These are phyloP conservation scores for Rhytidhysteron rufulum DNA, from an alignment of 2,329 filamentous ascomycete genomes.

Conservation along the genomic window DNA sequence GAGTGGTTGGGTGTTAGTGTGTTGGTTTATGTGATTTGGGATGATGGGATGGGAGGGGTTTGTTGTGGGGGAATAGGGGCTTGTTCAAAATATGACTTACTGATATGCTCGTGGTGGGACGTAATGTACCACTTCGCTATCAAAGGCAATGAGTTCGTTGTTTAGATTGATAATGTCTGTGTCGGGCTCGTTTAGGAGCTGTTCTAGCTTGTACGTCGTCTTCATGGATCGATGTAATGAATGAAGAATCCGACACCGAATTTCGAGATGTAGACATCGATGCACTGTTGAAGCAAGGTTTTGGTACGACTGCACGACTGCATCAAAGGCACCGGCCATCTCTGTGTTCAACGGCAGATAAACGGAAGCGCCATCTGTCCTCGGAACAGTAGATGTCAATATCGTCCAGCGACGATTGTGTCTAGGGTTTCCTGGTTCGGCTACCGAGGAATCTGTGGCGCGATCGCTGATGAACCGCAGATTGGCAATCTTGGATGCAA, in stretches of 20 bases:
- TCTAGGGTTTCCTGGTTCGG: slow-evolving; percentile 37
- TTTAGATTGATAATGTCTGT: slow-evolving; percentile 80
- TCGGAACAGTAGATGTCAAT: slow-evolving; percentile 49
- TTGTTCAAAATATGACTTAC: too few relatives aligned
- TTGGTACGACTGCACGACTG: slow-evolving; percentile 77
- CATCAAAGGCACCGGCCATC: slow-evolving; percentile 83
- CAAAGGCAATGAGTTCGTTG: slow-evolving; percentile 77
- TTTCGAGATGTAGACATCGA: slow-evolving; percentile 82
- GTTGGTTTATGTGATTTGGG: neutral
- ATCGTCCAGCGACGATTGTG: slow-evolving; percentile 81
- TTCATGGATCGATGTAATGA: slow-evolving; percentile 61
- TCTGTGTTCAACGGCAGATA: slow-evolving; percentile 86
- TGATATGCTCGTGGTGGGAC: slow-evolving; percentile 63
- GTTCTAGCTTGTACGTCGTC: slow-evolving; percentile 54
- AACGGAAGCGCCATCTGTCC: slow-evolving; percentile 61
- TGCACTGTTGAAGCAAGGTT: slow-evolving; percentile 75
- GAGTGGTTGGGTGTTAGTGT: slow-evolving; percentile 15
- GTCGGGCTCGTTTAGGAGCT: slow-evolving; percentile 73
- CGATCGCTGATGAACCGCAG: slow-evolving; percentile 78
- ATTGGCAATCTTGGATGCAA: slow-evolving; percentile 75
- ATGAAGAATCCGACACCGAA: slow-evolving; percentile 79
- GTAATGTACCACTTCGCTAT: slow-evolving; percentile 72
- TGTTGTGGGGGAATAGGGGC: neutral
- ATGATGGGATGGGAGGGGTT: neutral
- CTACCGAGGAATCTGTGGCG: slow-evolving; percentile 62